phyloP scores from a whole-genome alignment of 768 basidiomycete genomes.

The Lyophyllum shimeji region DNA sequence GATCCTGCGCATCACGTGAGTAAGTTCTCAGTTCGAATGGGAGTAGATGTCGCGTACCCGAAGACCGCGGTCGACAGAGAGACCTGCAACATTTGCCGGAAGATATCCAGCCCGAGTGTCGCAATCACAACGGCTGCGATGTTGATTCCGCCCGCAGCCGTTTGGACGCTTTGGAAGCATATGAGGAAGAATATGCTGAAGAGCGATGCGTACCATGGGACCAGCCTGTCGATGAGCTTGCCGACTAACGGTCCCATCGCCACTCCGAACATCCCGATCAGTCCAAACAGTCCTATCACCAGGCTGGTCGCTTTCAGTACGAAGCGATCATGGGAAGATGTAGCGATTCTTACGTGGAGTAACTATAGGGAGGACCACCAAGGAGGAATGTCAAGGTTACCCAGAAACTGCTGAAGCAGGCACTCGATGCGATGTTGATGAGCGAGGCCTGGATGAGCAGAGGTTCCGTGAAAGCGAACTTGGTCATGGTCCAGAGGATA shows the following conservation, averaged over 20 bases:
- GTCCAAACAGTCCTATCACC: conserved; percentile 70
- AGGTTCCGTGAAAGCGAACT: conserved; percentile 76
- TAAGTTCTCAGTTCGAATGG: background rate
- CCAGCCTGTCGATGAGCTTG: conserved; percentile 62
- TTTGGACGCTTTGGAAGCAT: conserved; percentile 60
- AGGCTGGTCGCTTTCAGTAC: conserved; percentile 26
- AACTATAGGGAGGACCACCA: conserved; percentile 72
- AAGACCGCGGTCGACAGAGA: conserved; percentile 61
- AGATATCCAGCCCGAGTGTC: conserved; percentile 70
- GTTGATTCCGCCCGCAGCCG: conserved; percentile 67
- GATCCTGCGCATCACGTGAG: conserved; percentile 29
- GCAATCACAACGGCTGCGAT: conserved; percentile 70
- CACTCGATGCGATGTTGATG: conserved; percentile 61
- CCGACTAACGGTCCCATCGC: conserved; percentile 70
- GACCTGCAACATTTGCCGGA: conserved; percentile 75
- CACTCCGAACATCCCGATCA: conserved; percentile 74
- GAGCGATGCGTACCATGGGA: conserved; percentile 78
- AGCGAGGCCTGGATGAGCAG: conserved; percentile 68
- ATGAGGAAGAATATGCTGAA: conserved; percentile 47
- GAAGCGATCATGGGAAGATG: background rate
- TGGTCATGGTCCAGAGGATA: conserved; percentile 76
- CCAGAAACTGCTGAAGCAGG: conserved; percentile 62
- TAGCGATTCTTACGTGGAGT: conserved; percentile 55
- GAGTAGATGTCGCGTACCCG: conserved; percentile 32
- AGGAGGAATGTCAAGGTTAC: conserved; percentile 83